Evolutionary conservation across 139 green algal species (phyloP).

Genomic region (Chlorella vulgaris): DNA sequence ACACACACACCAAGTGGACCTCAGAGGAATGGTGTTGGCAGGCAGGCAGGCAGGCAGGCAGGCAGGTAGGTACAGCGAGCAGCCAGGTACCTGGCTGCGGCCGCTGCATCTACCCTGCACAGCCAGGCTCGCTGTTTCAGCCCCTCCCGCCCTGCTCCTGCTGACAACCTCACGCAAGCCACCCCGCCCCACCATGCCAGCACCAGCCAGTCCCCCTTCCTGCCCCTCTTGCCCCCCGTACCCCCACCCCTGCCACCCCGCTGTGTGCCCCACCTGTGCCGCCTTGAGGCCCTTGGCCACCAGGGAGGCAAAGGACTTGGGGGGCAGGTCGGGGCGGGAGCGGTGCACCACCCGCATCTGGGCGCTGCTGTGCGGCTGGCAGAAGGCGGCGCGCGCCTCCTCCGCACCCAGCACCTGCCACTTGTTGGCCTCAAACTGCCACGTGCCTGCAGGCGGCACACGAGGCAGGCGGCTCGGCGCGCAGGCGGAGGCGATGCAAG

Average conservation of each 20-base stretch:
- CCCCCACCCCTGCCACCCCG: neutral
- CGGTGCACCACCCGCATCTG: slow-evolving; percentile 23
- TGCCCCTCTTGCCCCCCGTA: neutral
- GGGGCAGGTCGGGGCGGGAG: neutral
- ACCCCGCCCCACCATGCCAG: neutral
- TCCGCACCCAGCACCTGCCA: neutral
- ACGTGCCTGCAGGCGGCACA: slow-evolving; percentile 7
- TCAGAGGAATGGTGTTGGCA: too few species aligned
- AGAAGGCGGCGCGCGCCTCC: slow-evolving; percentile 5
- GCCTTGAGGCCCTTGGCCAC: slow-evolving; percentile 7
- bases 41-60: neutral
- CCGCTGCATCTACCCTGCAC: too few species aligned
- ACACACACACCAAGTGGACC: too few species aligned
- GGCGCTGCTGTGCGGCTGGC: neutral
- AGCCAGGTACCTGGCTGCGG: too few species aligned
- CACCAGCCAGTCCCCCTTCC: neutral
- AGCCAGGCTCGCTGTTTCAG: too few species aligned
- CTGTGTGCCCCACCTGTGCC: neutral
- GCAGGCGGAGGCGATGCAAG: too few species aligned
- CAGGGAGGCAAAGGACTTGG: neutral
- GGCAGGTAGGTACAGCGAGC: neutral
- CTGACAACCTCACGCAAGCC: too few species aligned
- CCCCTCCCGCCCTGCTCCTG: too few species aligned
- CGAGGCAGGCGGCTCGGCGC: neutral
- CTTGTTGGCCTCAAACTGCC: neutral